Evolutionary conservation across 371 early-diverging fungal species (phyloP).

Genomic region (Circinella minor): DNA sequence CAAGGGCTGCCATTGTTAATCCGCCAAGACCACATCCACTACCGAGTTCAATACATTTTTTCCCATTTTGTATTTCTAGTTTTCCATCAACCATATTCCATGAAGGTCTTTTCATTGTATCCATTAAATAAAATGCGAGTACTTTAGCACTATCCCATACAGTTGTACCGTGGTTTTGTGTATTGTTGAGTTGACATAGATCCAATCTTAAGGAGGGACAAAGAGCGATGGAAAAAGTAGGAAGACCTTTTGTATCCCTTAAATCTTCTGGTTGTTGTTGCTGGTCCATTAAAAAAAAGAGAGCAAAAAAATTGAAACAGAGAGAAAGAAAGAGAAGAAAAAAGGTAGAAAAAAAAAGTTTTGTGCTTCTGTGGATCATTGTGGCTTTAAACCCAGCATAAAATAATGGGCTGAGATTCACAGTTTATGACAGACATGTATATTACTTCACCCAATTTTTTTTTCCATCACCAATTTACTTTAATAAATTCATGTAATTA

Average conservation of each 20-base stretch:
- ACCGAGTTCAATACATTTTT: conserved; percentile 41
- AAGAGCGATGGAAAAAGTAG: conserved; percentile 29
- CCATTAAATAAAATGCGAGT: conserved; percentile 35
- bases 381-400: too few relatives aligned
- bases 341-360: too few relatives aligned
- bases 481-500: too few relatives aligned
- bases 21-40: conserved; percentile 48
- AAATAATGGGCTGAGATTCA: too few relatives aligned
- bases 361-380: too few relatives aligned
- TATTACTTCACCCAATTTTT: too few relatives aligned
- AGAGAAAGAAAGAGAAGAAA: too few relatives aligned
- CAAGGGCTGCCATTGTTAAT: conserved; percentile 37
- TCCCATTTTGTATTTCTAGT: conserved; percentile 22
- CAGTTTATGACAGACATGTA: too few relatives aligned
- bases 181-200: conserved; percentile 37
- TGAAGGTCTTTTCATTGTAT: conserved; percentile 28
- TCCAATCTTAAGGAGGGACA: conserved; percentile 25
- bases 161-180: conserved; percentile 45
- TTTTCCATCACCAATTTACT: too few relatives aligned
- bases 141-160: conserved; percentile 47
- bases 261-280: conserved; percentile 4
- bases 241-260: conserved; percentile 30
- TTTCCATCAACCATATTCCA: conserved; percentile 17
- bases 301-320: too few relatives aligned
- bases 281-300: not conserved